Evolutionary conservation across 371 early-diverging fungal genomes (phyloP).

Genomic region (Parasitella parasitica): DNA sequence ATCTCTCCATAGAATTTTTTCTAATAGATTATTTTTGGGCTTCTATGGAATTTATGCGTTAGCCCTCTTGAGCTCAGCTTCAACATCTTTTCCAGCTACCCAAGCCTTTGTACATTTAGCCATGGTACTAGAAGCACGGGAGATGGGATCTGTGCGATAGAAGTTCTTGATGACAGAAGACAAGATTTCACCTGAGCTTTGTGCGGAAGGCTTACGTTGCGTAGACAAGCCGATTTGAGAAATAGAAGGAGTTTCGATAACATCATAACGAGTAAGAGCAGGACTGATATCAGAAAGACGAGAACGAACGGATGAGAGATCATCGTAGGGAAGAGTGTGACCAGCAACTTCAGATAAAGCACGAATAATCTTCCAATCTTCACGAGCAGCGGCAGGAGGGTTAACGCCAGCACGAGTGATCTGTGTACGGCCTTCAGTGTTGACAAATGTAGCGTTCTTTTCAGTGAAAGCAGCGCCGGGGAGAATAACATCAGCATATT

Average conservation of each 20-base stretch:
- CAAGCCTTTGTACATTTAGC: constrained; percentile 86
- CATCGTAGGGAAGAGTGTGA: constrained; percentile 87
- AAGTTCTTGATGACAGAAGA: constrained; percentile 79
- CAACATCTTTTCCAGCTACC: constrained; percentile 38
- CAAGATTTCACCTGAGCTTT: constrained; percentile 46
- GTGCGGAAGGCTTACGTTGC: constrained; percentile 47
- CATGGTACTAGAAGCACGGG: constrained; percentile 94
- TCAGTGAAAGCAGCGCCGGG: constrained; percentile 98
- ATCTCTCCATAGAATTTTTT: not conserved
- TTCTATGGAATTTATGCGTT: constrained; percentile 30
- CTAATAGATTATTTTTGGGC: not conserved
- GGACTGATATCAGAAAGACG: constrained; percentile 90
- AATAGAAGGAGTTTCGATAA: constrained; percentile 61
- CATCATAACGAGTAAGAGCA: constrained; percentile 74
- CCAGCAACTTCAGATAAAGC: constrained; percentile 93
- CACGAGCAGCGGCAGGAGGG: constrained; percentile 90
- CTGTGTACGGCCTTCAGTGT: constrained; percentile 96
- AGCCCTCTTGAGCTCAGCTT: constrained; percentile 39
- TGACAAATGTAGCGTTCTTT: constrained; percentile 88
- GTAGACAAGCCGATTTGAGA: constrained; percentile 63
- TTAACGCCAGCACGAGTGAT: constrained; percentile 91
- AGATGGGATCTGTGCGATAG: constrained; percentile 94
- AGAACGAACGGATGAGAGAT: constrained; percentile 74
- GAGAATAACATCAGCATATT: constrained; percentile 92
- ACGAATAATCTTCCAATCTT: constrained; percentile 98